Percentiles rank a stretch among this genome's conserved stretches.
phyloP scores from a whole-genome alignment of 139 green algal genomes.

The Auxenochlorella pyrenoidosa region DNA sequence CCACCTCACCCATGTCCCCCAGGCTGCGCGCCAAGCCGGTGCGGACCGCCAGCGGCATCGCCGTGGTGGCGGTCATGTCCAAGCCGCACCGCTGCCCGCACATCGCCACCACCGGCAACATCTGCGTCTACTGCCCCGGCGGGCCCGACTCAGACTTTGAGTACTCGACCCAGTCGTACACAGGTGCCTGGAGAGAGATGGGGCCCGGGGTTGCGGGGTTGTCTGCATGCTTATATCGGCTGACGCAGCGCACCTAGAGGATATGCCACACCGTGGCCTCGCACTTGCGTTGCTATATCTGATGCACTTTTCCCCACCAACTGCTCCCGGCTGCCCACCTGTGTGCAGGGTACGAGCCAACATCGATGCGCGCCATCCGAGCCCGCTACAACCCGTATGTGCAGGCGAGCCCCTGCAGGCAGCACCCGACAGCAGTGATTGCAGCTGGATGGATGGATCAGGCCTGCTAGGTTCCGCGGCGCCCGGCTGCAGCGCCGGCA shows the following conservation, averaged over 20 bases:
- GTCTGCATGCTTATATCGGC: too few relatives aligned
- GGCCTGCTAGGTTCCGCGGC: too few relatives aligned
- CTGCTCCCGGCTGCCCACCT: too few relatives aligned
- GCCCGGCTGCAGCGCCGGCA: too few relatives aligned
- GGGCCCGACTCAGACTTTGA: conserved; percentile 98
- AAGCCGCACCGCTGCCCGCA: conserved; percentile 99
- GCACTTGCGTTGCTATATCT: too few relatives aligned
- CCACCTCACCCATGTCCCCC: not conserved
- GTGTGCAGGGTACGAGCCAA: conserved; percentile 98
- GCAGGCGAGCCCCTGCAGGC: conserved; percentile 51
- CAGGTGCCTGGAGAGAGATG: conserved; percentile 23
- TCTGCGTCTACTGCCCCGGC: conserved; percentile 99
- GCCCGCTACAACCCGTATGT: conserved; percentile 96
- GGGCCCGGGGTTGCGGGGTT: not conserved
- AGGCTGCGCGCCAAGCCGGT: conserved; percentile 86
- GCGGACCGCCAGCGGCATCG: conserved; percentile 95
- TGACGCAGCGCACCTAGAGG: too few relatives aligned
- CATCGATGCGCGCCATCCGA: conserved; percentile 96
- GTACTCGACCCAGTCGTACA: conserved; percentile 95
- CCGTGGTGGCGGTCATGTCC: conserved; percentile 98
- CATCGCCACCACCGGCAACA: conserved; percentile 99
- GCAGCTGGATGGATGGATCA: too few relatives aligned
- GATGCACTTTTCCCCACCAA: too few relatives aligned
- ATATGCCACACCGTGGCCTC: too few relatives aligned
- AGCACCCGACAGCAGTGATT: too few relatives aligned